Evolutionary conservation across 1,139 yeast species (phyloP).

Genomic region (Meyerozyma elateridarum): DNA sequence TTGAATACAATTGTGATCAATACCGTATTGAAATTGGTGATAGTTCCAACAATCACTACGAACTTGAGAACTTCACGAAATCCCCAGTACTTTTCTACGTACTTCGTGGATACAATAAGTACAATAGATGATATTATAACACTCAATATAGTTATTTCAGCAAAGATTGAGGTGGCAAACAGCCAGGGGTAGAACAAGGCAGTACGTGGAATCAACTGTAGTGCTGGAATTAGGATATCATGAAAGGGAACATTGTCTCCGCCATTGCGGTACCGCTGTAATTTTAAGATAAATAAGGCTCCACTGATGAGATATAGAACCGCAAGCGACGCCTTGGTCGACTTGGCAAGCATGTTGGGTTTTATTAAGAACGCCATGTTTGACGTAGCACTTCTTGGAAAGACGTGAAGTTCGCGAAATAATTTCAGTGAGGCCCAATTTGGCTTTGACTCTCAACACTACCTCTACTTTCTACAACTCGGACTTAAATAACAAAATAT

Average conservation of each 20-base stretch:
- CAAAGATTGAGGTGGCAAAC: slow-evolving; percentile 63
- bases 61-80: slow-evolving; percentile 56
- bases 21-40: slow-evolving; percentile 55
- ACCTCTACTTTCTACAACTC: no score
- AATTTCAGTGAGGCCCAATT: no score
- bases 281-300: not conserved
- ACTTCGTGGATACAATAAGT: slow-evolving; percentile 48
- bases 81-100: slow-evolving; percentile 56
- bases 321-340: slow-evolving; percentile 3
- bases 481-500: no score
- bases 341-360: slow-evolving; percentile 3
- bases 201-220: slow-evolving; percentile 67
- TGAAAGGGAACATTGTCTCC: slow-evolving; percentile 16
- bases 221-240: slow-evolving; percentile 49
- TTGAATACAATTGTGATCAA: slow-evolving; percentile 37
- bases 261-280: slow-evolving; percentile 1
- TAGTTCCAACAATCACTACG: slow-evolving; percentile 49
- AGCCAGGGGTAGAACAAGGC: slow-evolving; percentile 73
- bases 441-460: no score
- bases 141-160: slow-evolving; percentile 56
- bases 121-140: slow-evolving; percentile 46
- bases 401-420: not conserved
- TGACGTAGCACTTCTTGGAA: not conserved
- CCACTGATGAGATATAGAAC: not conserved
- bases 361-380: slow-evolving; percentile 4